A percentile compares a stretch with the other conserved stretches of the same genome.
Conservation (phyloP, 108 stramenopile species). For the Conticribra weissflogii region DNA sequence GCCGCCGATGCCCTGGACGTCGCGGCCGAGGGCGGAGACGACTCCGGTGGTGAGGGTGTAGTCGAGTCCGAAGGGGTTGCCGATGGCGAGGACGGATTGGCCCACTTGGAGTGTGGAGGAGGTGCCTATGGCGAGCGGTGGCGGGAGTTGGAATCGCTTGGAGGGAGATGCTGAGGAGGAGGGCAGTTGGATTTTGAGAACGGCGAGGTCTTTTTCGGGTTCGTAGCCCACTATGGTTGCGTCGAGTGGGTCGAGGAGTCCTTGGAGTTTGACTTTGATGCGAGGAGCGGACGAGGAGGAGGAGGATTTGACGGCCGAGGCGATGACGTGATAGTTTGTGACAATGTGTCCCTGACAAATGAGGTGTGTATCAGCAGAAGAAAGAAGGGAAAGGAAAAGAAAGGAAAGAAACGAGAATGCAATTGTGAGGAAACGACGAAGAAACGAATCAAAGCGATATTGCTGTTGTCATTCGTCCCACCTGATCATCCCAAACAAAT, state of each 20-base stretch:
- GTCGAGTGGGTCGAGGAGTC: constrained; percentile 45
- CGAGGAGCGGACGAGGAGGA: constrained; percentile 26
- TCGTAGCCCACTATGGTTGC: constrained; percentile 35
- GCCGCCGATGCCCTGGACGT: constrained; percentile 75
- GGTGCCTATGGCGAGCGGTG: constrained; percentile 51
- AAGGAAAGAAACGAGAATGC: background rate
- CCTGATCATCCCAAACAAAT: constrained; percentile 75
- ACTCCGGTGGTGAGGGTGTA: constrained; percentile 80
- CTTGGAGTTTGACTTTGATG: constrained; percentile 65
- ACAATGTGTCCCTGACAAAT: constrained; percentile 80
- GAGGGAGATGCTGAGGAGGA: constrained; percentile 52
- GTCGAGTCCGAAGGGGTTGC: constrained; percentile 80
- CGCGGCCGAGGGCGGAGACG: constrained; percentile 76
- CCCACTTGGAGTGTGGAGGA: constrained; percentile 73
- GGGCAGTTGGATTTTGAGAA: no score
- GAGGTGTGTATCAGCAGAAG: constrained; percentile 43
- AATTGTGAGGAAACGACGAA: background rate
- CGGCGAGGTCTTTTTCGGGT: constrained; percentile 90
- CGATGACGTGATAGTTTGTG: constrained; percentile 91
- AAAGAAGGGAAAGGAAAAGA: constrained; percentile 12
- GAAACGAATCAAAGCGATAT: background rate
- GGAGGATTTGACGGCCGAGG: constrained; percentile 54
- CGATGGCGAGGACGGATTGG: constrained; percentile 77
- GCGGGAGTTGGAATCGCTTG: constrained; percentile 51
- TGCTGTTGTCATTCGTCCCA: background rate